Percentiles rank a stretch among this genome's conserved stretches.
Evolutionary conservation across 2,329 filamentous ascomycete genomes (phyloP).

Genomic region (Amauroascus niger): DNA sequence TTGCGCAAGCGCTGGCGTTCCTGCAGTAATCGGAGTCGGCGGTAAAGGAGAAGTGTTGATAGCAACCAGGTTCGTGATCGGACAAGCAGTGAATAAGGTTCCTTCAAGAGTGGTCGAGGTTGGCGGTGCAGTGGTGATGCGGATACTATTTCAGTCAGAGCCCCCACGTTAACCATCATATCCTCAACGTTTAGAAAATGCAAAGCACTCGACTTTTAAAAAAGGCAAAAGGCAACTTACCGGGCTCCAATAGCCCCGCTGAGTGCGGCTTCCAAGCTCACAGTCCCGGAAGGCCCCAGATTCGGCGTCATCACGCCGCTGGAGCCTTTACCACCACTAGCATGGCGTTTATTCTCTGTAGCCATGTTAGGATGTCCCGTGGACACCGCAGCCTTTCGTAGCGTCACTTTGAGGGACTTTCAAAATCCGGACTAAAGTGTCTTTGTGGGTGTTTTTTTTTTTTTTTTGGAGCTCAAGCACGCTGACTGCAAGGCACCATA

Average conservation of each 20-base stretch:
- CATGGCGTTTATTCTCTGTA: conserved; percentile 51
- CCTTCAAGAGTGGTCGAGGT: conserved; percentile 48
- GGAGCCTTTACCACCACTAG: conserved; percentile 42
- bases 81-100: conserved; percentile 53
- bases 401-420: conserved; percentile 9
- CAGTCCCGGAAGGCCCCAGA: conserved; percentile 37
- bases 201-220: not conserved
- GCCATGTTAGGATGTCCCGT: conserved; percentile 15
- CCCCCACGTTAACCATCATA: not conserved
- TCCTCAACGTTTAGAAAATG: not conserved
- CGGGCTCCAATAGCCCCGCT: conserved; percentile 53
- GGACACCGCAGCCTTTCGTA: conserved; percentile 12
- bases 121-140: conserved; percentile 46
- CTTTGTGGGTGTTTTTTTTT: no score
- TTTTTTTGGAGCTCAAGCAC: not conserved
- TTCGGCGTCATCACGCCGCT: conserved; percentile 33
- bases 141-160: conserved; percentile 39
- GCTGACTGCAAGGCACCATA: not conserved
- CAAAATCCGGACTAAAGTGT: not conserved
- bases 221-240: conserved; percentile 36
- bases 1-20: conserved; percentile 24
- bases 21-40: conserved; percentile 24
- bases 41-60: conserved; percentile 47
- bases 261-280: conserved; percentile 45
- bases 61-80: conserved; percentile 51